phyloP scores from a whole-genome alignment of 305 asterid species.

The Fraxinus velutina region DNA sequence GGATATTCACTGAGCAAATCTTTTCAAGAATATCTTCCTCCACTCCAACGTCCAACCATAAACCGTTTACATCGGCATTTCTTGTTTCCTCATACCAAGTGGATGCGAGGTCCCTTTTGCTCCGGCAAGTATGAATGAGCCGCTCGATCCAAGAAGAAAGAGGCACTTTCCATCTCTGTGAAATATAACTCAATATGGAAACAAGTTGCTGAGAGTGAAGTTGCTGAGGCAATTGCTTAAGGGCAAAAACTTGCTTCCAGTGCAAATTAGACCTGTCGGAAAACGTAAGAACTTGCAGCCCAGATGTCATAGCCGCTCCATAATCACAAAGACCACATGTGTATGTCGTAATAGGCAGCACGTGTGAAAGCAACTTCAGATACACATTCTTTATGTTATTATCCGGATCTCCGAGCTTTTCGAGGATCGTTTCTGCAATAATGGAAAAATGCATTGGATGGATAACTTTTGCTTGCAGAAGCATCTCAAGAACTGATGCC shows the following conservation, averaged over 20 bases:
- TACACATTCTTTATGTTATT: constrained; percentile 58
- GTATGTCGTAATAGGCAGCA: constrained; percentile 68
- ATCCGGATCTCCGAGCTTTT: constrained; percentile 90
- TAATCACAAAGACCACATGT: constrained; percentile 62
- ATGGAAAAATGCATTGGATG: constrained; percentile 65
- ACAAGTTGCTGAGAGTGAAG: constrained; percentile 94
- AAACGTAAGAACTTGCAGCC: constrained; percentile 49
- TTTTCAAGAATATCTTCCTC: constrained; percentile 75
- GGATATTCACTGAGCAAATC: constrained; percentile 66
- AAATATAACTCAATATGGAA: constrained; percentile 84
- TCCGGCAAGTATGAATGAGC: constrained; percentile 63
- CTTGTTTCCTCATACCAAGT: constrained; percentile 64
- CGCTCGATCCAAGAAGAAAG: constrained; percentile 94
- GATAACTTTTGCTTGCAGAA: constrained; percentile 76
- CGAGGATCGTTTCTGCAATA: constrained; percentile 70
- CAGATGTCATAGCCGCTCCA: constrained; percentile 41
- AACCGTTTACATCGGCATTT: constrained; percentile 47
- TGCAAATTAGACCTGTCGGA: constrained; percentile 42
- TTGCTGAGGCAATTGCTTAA: constrained; percentile 77
- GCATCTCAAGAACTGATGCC: constrained; percentile 64
- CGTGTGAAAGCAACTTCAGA: constrained; percentile 66
- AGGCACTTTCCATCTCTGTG: constrained; percentile 96
- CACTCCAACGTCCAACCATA: constrained; percentile 66
- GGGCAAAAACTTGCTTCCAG: constrained; percentile 94
- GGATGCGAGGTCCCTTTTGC: constrained; percentile 47